Conservation (phyloP, 2,329 filamentous ascomycete species). For the Hypocrella siamensis region DNA sequence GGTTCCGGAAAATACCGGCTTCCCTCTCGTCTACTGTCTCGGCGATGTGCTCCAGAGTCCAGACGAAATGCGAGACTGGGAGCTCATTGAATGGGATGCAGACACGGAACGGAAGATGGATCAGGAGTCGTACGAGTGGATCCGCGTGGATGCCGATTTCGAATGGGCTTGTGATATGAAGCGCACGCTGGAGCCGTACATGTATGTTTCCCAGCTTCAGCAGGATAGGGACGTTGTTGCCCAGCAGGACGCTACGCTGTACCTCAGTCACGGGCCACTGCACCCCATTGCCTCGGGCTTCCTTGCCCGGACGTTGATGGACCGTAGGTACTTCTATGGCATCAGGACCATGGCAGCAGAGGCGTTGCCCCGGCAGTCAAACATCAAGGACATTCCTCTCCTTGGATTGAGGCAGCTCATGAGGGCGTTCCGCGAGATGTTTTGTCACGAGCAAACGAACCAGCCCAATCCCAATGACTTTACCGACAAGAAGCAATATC, state of each 20-base stretch:
- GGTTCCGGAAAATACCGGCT: constrained; percentile 48
- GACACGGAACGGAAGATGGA: constrained; percentile 88
- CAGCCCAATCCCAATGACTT: constrained; percentile 89
- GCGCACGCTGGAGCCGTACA: constrained; percentile 75
- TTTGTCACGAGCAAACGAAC: constrained; percentile 62
- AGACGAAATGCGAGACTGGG: constrained; percentile 73
- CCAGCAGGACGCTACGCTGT: constrained; percentile 62
- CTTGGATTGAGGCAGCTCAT: constrained; percentile 73
- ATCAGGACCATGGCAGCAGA: constrained; percentile 76
- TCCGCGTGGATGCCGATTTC: constrained; percentile 93
- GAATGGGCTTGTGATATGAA: constrained; percentile 90
- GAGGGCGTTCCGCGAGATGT: constrained; percentile 75
- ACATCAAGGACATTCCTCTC: constrained; percentile 47
- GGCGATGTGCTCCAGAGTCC: constrained; percentile 77
- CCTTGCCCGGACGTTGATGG: constrained; percentile 76
- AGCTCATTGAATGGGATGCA: constrained; percentile 72
- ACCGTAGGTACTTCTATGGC: constrained; percentile 83
- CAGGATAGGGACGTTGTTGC: constrained; percentile 95
- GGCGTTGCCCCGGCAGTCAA: constrained; percentile 62
- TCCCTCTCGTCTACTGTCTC: constrained; percentile 76
- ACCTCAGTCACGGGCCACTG: constrained; percentile 48
- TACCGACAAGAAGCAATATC: constrained; percentile 68
- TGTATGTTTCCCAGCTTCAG: constrained; percentile 95
- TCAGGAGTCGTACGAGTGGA: constrained; percentile 95
- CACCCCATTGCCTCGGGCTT: constrained; percentile 81